These are phyloP conservation scores for Trichoderma sp. DNA, from an alignment of 2,329 filamentous ascomycete genomes.

Conservation along the genomic window DNA sequence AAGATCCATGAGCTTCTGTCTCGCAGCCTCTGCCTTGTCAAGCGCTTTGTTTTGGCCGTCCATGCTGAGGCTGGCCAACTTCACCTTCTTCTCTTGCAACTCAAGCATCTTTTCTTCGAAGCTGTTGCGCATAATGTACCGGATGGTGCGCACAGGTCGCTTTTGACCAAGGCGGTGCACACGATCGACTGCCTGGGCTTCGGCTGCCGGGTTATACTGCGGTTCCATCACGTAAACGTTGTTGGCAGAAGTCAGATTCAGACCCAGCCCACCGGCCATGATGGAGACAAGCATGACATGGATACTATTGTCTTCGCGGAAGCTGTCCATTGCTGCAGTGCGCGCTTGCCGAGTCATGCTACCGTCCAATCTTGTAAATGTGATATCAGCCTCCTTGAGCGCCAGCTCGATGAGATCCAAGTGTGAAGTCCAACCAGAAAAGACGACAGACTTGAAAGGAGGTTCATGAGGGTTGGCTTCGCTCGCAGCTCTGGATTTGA, in stretches of 20 bases:
- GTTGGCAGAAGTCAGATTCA: constrained; percentile 88
- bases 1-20: constrained; percentile 64
- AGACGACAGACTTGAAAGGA: constrained; percentile 90
- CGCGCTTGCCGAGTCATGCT: constrained; percentile 80
- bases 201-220: constrained; percentile 97
- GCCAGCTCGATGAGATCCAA: constrained; percentile 90
- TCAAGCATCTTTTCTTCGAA: constrained; percentile 94
- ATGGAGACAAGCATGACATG: constrained; percentile 90
- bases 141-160: constrained; percentile 80
- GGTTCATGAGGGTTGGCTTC: constrained; percentile 64
- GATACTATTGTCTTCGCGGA: constrained; percentile 72
- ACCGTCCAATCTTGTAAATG: constrained; percentile 83
- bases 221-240: constrained; percentile 99
- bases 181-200: constrained; percentile 95
- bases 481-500: constrained; percentile 66
- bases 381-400: constrained; percentile 67
- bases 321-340: constrained; percentile 73
- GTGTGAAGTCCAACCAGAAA: constrained; percentile 95
- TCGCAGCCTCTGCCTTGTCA: constrained; percentile 59
- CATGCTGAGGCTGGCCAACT: constrained; percentile 85
- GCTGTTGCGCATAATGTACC: constrained; percentile 86
- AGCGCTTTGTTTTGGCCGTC: constrained; percentile 61
- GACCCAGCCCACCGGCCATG: constrained; percentile 85
- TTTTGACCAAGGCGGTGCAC: constrained; percentile 91
- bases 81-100: constrained; percentile 90